Evolutionary conservation across 108 stramenopile species (phyloP), one percentile per base, ranked within the genome.

Genomic region (Seminavis robusta): DNA sequence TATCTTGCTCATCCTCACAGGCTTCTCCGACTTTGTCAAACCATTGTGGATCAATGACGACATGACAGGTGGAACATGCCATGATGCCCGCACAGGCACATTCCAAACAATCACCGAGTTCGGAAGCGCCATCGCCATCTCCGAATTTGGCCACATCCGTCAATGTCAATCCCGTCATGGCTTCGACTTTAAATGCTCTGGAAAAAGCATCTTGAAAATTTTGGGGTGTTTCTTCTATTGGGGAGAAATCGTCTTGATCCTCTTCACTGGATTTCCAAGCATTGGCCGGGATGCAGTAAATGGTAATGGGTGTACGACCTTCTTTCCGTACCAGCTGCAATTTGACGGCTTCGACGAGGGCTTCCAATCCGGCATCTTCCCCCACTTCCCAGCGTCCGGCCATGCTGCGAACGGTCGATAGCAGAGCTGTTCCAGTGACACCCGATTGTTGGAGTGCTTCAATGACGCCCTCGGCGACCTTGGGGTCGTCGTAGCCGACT

Each of bases 31-130:
- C 51, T 43, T 77, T 76, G 41, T 72, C 63, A 40, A 66, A 75
- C 77, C 76, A 81, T 29, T 83, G 69, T 1, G 72, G 58, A 58
- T 80, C 59, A 10, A 80, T 59, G 11, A 85, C 69, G 7, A 67
- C 66, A 61, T 89, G 87, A 51, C 87, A 89, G 23, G 87, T 85
- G 13, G 81, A 85, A 56, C 87, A 89, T 0, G 87, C 83, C 77
- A 83, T 83, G 50, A 79, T 81, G 21, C 87, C 87, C 47, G 64
- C 63, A 46, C 87, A 89, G 0, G 81, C 79, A 52, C 87, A 84
- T 60, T 88, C 86, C 0, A 88, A 50, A 48, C 74, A 76, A 48
- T 81, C 80, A 5, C 69, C 77, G 50, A 87, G 30, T 2, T 42
- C 36, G 23, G 28, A 31, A 19, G 61, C 54, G 33, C 70, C 64